Evolutionary conservation across 768 basidiomycete genomes (phyloP).

Genomic region (Leccinum rimulosum): DNA sequence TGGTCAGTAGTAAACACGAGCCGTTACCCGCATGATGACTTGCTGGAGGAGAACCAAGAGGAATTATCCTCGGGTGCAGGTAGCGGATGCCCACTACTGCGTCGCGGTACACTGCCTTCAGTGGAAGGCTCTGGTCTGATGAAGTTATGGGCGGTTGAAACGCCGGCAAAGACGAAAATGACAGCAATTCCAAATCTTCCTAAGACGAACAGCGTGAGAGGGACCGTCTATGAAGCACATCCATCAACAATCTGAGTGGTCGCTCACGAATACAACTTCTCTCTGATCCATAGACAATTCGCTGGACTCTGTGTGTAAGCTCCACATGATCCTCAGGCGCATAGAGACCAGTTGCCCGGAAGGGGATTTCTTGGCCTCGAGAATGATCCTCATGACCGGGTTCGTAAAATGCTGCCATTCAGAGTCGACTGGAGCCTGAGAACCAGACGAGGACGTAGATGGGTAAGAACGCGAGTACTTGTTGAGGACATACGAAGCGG

Average conservation of each 20-base stretch:
- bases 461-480: constrained; percentile 74
- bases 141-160: constrained; percentile 28
- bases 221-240: neutral
- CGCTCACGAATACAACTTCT: constrained; percentile 68
- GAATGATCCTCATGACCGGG: constrained; percentile 57
- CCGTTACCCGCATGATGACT: constrained; percentile 8
- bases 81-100: constrained; percentile 74
- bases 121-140: constrained; percentile 56
- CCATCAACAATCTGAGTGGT: neutral
- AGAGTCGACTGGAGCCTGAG: constrained; percentile 27
- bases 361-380: constrained; percentile 56
- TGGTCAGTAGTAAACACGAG: constrained; percentile 5
- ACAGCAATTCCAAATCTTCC: constrained; percentile 77
- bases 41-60: constrained; percentile 32
- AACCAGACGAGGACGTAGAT: constrained; percentile 8
- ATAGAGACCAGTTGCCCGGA: constrained; percentile 58
- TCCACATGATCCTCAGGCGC: constrained; percentile 64
- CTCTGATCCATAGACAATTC: constrained; percentile 42
- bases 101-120: constrained; percentile 79
- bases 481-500: constrained; percentile 51
- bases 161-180: constrained; percentile 52
- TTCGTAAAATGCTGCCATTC: constrained; percentile 84
- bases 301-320: constrained; percentile 40
- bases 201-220: constrained; percentile 28
- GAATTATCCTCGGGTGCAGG: constrained; percentile 45